Conservation (phyloP, 768 basidiomycete species). For the Amanita subjunquillea region DNA sequence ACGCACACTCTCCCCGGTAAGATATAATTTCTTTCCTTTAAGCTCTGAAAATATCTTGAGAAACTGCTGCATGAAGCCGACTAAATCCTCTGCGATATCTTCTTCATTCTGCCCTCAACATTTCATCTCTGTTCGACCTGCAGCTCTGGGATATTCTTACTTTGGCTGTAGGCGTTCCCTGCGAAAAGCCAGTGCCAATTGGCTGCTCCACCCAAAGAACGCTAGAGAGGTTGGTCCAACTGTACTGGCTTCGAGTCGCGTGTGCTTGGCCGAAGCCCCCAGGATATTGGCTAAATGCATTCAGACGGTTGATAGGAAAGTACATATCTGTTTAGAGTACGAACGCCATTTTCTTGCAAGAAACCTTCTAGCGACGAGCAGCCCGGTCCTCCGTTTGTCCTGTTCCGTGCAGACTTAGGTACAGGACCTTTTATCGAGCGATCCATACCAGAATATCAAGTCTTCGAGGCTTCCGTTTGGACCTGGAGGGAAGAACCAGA, state of each 20-base stretch:
- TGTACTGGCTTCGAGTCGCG: constrained; percentile 53
- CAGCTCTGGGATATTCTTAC: constrained; percentile 23
- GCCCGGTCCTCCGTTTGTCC: constrained; percentile 78
- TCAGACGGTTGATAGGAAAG: neutral
- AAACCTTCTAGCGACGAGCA: constrained; percentile 69
- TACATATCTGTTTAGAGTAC: constrained; percentile 13
- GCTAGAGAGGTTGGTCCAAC: constrained; percentile 76
- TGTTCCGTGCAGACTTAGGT: constrained; percentile 13
- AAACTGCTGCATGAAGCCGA: constrained; percentile 67
- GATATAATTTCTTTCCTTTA: constrained; percentile 60
- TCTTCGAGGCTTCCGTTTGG: constrained; percentile 64
- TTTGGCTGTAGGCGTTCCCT: constrained; percentile 53
- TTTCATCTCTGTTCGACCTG: neutral
- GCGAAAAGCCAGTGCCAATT: constrained; percentile 70
- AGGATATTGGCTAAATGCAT: constrained; percentile 47
- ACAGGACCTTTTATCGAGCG: neutral
- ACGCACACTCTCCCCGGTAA: constrained; percentile 69
- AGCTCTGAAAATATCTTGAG: constrained; percentile 64
- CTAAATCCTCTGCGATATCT: constrained; percentile 36
- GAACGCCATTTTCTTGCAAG: constrained; percentile 66
- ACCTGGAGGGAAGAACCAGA: constrained; percentile 80
- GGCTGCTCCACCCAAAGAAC: constrained; percentile 75
- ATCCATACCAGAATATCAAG: constrained; percentile 57
- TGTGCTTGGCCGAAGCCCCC: constrained; percentile 54
- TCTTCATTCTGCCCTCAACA: constrained; percentile 30